A percentile compares a stretch with the other conserved stretches of the same genome.
Evolutionary conservation across 352 stramenopile species (phyloP).

Genomic region (Pilasporangium apinafurcum): DNA sequence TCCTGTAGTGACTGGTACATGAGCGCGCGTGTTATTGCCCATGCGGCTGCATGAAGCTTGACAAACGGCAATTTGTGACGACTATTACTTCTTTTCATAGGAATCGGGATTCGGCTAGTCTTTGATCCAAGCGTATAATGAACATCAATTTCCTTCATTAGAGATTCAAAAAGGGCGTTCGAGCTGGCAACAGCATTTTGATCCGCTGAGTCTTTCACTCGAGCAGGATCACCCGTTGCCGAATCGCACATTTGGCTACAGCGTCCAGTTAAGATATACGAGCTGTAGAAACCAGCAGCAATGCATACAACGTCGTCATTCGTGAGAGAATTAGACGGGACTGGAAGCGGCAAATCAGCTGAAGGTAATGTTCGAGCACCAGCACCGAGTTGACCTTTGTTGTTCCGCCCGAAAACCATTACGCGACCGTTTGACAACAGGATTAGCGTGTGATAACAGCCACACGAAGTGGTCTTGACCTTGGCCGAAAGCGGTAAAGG

Average conservation of each 20-base stretch:
- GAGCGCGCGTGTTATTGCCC: constrained; percentile 71
- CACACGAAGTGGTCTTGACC: constrained; percentile 70
- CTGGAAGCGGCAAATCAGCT: constrained; percentile 68
- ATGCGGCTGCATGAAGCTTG: constrained; percentile 71
- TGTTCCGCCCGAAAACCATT: constrained; percentile 87
- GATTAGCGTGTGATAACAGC: constrained; percentile 82
- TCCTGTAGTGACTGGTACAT: constrained; percentile 71
- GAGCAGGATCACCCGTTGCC: constrained; percentile 22
- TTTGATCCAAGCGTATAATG: constrained; percentile 13
- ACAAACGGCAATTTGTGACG: constrained; percentile 58
- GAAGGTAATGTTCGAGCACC: constrained; percentile 72
- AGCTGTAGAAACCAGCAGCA: constrained; percentile 84
- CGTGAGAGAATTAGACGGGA: constrained; percentile 66
- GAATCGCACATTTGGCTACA: constrained; percentile 29
- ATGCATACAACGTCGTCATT: constrained; percentile 81
- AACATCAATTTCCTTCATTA: constrained; percentile 85
- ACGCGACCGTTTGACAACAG: constrained; percentile 69
- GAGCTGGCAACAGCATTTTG: constrained; percentile 51
- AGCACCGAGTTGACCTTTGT: constrained; percentile 79
- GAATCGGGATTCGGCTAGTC: constrained; percentile 18
- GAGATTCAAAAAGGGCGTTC: constrained; percentile 71
- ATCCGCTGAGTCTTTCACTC: constrained; percentile 55
- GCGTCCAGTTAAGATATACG: constrained; percentile 81
- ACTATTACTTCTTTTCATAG: constrained; percentile 38
- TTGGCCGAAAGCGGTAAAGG: constrained; percentile 74